A percentile compares a stretch with the other conserved stretches of the same genome.
Evolutionary conservation across 306 rosid genomes (phyloP).

Genomic region (Corylus americana): DNA sequence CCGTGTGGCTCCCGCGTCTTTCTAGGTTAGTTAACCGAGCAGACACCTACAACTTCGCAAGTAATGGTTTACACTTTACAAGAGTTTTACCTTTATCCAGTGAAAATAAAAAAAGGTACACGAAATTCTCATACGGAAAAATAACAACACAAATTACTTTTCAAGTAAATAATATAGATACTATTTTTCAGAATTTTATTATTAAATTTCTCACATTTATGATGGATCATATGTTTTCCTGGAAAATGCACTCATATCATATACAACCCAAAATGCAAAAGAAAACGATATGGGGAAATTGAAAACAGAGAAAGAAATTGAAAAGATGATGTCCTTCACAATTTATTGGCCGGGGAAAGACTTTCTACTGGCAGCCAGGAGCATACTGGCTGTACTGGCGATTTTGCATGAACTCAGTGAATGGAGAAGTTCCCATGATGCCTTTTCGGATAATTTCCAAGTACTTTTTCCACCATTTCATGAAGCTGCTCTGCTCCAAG

Average conservation of each 20-base stretch:
- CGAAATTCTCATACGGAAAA: too few species aligned
- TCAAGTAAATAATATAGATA: too few species aligned
- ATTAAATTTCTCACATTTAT: too few species aligned
- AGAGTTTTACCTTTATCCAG: too few species aligned
- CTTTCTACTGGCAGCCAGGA: slow-evolving; percentile 10
- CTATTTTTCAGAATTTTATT: too few species aligned
- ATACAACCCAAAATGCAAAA: not conserved
- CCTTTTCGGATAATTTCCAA: slow-evolving; percentile 15
- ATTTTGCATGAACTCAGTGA: slow-evolving; percentile 39
- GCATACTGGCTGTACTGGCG: slow-evolving; percentile 25
- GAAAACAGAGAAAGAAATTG: not conserved
- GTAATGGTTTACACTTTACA: not conserved
- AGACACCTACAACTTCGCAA: not conserved
- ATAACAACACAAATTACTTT: too few species aligned
- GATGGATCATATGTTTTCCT: too few species aligned
- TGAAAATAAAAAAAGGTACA: too few species aligned
- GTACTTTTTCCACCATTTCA: slow-evolving; percentile 64
- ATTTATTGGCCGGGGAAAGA: not conserved
- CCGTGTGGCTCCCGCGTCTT: not conserved
- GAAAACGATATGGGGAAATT: not conserved
- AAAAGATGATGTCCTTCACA: not conserved
- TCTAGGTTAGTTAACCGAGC: not conserved
- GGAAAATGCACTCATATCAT: not conserved
- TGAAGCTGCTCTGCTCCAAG: slow-evolving; percentile 51
- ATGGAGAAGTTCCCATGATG: slow-evolving; percentile 23